A percentile compares a stretch with the other conserved stretches of the same genome.
These are phyloP conservation scores for Puccinia novopanici DNA, from an alignment of 1,284 basidiomycete genomes.

Conservation along the genomic window DNA sequence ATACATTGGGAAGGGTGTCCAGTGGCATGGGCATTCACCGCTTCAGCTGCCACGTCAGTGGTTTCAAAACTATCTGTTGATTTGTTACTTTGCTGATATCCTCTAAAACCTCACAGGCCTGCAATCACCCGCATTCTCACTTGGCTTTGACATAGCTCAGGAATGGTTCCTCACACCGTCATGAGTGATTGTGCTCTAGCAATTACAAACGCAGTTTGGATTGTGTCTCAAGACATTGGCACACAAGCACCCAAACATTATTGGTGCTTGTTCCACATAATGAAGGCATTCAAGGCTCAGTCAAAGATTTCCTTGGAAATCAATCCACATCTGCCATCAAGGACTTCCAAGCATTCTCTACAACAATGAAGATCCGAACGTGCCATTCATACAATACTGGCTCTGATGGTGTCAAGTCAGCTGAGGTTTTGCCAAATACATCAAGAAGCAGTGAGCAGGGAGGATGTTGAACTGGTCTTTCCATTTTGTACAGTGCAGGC, in stretches of 20 bases:
- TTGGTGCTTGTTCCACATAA: no score
- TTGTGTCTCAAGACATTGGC: background rate
- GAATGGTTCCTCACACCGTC: no score
- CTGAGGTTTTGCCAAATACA: background rate
- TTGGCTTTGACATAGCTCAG: no score
- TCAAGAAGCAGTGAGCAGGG: background rate
- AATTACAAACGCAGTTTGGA: background rate
- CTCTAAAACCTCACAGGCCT: background rate
- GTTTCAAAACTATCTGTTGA: no score
- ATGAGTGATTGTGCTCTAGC: no score
- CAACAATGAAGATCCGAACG: rapidly evolving
- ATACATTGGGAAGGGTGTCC: background rate
- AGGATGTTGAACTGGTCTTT: background rate
- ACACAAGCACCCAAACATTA: background rate
- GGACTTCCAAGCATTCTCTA: background rate
- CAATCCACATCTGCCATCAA: background rate
- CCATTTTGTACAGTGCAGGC: background rate
- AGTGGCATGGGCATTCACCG: background rate
- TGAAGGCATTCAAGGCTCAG: background rate
- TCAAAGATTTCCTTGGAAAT: background rate
- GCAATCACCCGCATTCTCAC: no score
- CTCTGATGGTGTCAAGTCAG: background rate
- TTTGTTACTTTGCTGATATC: background rate
- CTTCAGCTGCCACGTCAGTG: background rate
- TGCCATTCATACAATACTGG: background rate